These are phyloP conservation scores for Penicillium sclerotiorum DNA, from an alignment of 2,329 filamentous ascomycete species.

Conservation along the genomic window DNA sequence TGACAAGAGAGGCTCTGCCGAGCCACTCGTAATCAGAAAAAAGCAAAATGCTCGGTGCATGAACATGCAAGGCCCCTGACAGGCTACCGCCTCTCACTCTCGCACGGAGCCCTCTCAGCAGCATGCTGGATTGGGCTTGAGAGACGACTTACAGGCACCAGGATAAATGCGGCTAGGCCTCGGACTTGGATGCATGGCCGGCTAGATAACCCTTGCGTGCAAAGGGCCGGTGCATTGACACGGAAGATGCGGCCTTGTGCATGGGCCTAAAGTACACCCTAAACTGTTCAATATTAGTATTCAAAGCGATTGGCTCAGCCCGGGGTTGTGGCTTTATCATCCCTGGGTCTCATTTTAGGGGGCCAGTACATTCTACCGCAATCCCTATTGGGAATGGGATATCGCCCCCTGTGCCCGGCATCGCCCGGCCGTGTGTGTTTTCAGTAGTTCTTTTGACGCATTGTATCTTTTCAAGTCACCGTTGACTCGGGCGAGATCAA, in stretches of 20 bases:
- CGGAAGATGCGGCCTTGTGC: constrained; percentile 3
- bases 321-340: not conserved
- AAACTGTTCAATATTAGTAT: not conserved
- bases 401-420: not conserved
- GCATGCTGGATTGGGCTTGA: not conserved
- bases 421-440: not conserved
- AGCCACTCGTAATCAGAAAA: constrained; percentile 1
- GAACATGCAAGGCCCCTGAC: constrained; percentile 7
- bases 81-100: not conserved
- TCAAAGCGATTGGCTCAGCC: constrained; percentile 1
- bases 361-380: too few species aligned
- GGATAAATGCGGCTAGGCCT: constrained; percentile 12
- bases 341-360: too few species aligned
- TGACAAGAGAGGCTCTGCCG: not conserved
- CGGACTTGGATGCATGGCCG: constrained; percentile 15
- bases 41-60: constrained; percentile 4
- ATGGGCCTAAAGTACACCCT: not conserved
- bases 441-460: not conserved
- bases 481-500: too few species aligned
- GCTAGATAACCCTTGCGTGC: constrained; percentile 10
- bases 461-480: too few species aligned
- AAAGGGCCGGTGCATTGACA: constrained; percentile 12
- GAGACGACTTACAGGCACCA: constrained; percentile 5
- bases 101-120: constrained; percentile 5
- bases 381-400: constrained; percentile 1